Evolutionary conservation across 768 basidiomycete genomes (phyloP), one percentile per base, ranked within the genome.

Genomic region (Leccinum ochraceum): DNA sequence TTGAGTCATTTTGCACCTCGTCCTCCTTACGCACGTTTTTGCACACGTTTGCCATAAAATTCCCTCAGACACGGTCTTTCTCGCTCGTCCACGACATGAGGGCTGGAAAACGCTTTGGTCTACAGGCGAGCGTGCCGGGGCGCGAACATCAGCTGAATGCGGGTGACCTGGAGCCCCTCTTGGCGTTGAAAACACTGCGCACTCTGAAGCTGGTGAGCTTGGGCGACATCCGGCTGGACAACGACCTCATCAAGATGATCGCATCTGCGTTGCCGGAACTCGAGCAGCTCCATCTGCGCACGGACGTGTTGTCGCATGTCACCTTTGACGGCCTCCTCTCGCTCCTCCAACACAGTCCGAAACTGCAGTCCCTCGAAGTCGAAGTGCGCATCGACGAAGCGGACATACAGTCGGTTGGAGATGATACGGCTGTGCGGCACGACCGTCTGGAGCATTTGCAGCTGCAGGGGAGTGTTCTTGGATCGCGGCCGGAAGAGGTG

Each of bases 1-100:
- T 68, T 46, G 69, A 69, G 53, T 54, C 64, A 0, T 69, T 61
- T 36, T 69, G 69, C 52, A 70, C 66, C 44, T 59, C 69, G 5
- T 3, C 56, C 0, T 62, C 62, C 2, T 50, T 70, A 6, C 64
- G 61, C 39, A 26, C 17, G 11, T 69, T 70, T 39, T 54, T 64
- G 7, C 49, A 42, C 16, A 34, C 62, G 1, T 66, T 69, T 36
- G 17, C 58, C 4, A 30, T 17, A 0, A 63, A 58, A 26, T 68
- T 66, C 26, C 62, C 66, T 2, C 17, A 51, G 50, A 61, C 59
- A 2, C 64, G 44, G 13, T 36, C 49, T 7, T 66, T 69, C 42
- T 70, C 69, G 32, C 69, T 69, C 54, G 62, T 70, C 17, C 64
- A 69, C 17, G 69, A 70, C 11, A 30, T 59, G 34, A 22, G 4